These are phyloP conservation scores for Furcasterigmium sp. DNA, from an alignment of 2,329 filamentous ascomycete genomes.

Conservation along the genomic window DNA sequence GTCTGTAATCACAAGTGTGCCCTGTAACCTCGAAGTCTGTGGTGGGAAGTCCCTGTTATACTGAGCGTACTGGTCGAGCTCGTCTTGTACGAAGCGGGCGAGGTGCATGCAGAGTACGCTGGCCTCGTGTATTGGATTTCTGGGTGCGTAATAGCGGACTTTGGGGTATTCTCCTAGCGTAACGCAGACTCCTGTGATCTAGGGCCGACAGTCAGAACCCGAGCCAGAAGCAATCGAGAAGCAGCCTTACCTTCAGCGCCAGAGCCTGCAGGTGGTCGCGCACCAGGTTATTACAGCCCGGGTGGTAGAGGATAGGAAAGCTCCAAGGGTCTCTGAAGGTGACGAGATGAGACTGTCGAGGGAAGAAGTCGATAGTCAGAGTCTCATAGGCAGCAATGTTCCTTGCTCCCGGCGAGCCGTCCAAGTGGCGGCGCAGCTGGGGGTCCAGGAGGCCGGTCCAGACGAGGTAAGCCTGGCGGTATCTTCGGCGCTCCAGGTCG, in stretches of 20 bases:
- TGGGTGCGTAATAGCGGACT: slow-evolving; percentile 84
- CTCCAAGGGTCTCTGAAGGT: slow-evolving; percentile 95
- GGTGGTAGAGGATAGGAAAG: slow-evolving; percentile 89
- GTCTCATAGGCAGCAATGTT: slow-evolving; percentile 78
- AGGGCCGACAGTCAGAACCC: neutral
- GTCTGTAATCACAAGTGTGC: slow-evolving; percentile 81
- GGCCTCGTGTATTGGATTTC: slow-evolving; percentile 74
- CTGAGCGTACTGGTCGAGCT: slow-evolving; percentile 83
- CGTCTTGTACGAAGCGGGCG: slow-evolving; percentile 84
- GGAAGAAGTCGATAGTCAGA: slow-evolving; percentile 82
- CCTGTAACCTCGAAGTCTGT: slow-evolving; percentile 69
- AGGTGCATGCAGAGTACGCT: slow-evolving; percentile 82
- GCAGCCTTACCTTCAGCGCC: slow-evolving; percentile 69
- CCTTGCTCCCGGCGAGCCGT: slow-evolving; percentile 62
- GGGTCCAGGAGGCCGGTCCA: slow-evolving; percentile 78
- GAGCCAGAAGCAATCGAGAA: neutral
- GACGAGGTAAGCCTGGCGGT: slow-evolving; percentile 72
- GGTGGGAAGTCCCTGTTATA: slow-evolving; percentile 83
- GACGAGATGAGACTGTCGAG: slow-evolving; percentile 83
- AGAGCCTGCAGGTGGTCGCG: slow-evolving; percentile 76
- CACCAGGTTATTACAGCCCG: slow-evolving; percentile 79
- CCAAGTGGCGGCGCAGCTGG: slow-evolving; percentile 66
- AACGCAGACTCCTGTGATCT: slow-evolving; percentile 85
- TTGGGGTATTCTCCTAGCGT: slow-evolving; percentile 90
- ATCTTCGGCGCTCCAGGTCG: slow-evolving; percentile 81